Evolutionary conservation across 345 rosid species (phyloP).

Genomic region (Tarenaya hassleriana): DNA sequence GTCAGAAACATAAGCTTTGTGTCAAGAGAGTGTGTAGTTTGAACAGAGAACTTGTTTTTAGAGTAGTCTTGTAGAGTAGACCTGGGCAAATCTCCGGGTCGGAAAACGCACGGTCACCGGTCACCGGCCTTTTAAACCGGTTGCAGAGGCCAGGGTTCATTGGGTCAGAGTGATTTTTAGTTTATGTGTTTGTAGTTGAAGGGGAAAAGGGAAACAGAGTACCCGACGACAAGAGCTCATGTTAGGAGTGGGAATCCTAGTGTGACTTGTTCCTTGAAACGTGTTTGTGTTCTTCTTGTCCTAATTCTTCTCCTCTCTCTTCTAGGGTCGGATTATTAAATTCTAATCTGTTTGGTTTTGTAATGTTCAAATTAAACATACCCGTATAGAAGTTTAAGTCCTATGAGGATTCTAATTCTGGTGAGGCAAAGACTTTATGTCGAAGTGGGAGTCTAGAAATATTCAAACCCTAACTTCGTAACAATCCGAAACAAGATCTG

Average conservation of each 20-base stretch:
- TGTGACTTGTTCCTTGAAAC: constrained; percentile 16
- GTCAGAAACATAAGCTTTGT: constrained; percentile 29
- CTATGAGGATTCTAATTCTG: no score
- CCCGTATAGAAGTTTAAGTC: no score
- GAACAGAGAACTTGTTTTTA: constrained; percentile 22
- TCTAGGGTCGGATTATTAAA: no score
- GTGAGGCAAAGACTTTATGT: no score
- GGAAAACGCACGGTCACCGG: constrained; percentile 14
- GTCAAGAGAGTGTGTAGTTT: constrained; percentile 21
- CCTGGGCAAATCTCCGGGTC: constrained; percentile 30
- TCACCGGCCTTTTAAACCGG: constrained; percentile 42
- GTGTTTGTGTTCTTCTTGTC: not conserved
- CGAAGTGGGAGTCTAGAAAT: no score
- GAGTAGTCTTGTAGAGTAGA: constrained; percentile 34
- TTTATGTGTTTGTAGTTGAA: constrained; percentile 30
- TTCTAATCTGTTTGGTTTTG: no score
- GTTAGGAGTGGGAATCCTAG: constrained; percentile 49
- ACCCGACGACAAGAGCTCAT: constrained; percentile 29
- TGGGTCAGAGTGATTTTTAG: constrained; percentile 15
- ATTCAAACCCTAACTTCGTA: no score
- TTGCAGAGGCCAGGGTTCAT: constrained; percentile 19
- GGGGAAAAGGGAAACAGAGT: constrained; percentile 18
- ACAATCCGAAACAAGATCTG: no score
- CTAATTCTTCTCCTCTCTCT: not conserved
- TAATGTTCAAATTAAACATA: no score